A percentile compares a stretch with the other conserved stretches of the same genome.
Evolutionary conservation across 495 filamentous ascomycete genomes (phyloP).

Genomic region (Aspergillus biplanus): DNA sequence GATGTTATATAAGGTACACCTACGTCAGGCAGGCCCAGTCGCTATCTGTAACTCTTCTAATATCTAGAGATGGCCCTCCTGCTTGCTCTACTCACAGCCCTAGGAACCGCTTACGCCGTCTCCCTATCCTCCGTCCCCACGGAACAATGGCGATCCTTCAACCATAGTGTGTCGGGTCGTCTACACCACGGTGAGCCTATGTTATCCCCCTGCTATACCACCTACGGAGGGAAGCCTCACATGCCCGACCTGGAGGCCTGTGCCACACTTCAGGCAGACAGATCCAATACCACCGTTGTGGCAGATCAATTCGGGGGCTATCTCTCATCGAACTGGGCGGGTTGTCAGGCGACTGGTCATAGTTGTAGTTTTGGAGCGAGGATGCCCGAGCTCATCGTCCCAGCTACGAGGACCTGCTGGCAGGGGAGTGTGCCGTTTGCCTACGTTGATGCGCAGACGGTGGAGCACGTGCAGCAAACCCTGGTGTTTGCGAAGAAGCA

Average conservation of each 20-base stretch:
- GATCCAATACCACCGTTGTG: not conserved
- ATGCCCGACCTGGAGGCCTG: not conserved
- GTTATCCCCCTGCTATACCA: constrained; percentile 18
- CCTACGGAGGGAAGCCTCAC: constrained; percentile 1
- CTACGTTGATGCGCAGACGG: constrained; percentile 13
- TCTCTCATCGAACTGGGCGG: not conserved
- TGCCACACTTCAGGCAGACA: not conserved
- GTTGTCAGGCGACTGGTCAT: too few species aligned
- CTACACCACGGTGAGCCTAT: constrained; percentile 16
- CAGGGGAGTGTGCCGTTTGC: constrained; percentile 17
- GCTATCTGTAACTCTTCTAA: too few species aligned
- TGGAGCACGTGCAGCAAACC: constrained; percentile 14
- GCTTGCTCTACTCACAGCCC: too few species aligned
- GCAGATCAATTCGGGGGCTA: not conserved
- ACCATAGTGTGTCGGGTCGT: constrained; percentile 16
- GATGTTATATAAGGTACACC: too few species aligned
- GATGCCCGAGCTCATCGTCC: not conserved
- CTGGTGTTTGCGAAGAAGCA: constrained; percentile 21
- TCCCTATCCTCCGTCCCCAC: too few species aligned
- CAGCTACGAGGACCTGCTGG: not conserved
- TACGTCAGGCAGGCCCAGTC: too few species aligned
- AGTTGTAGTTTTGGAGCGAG: too few species aligned
- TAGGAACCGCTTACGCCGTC: too few species aligned
- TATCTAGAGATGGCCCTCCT: too few species aligned
- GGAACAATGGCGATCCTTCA: constrained; percentile 11